Evolutionary conservation across 1,139 yeast species (phyloP).

Genomic region (Hyphopichia khmerensis): DNA sequence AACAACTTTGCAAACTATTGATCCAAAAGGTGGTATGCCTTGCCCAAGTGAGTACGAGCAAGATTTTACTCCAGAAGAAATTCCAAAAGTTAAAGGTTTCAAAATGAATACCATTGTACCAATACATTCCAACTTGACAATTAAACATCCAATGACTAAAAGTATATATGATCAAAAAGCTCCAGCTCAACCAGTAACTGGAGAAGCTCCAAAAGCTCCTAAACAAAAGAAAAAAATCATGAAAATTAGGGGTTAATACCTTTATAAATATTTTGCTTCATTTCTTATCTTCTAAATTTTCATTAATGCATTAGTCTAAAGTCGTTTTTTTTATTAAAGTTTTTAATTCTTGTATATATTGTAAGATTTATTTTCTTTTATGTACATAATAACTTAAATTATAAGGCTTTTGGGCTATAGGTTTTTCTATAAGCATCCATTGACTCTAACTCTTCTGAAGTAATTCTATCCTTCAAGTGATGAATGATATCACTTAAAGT

Average conservation of each 20-base stretch:
- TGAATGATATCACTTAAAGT: constrained; percentile 70
- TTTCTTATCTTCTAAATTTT: not conserved
- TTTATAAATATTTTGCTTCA: not conserved
- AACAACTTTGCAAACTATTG: constrained; percentile 64
- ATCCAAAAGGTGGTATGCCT: constrained; percentile 52
- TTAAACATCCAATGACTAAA: constrained; percentile 85
- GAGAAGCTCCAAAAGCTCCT: constrained; percentile 36
- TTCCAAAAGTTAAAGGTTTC: constrained; percentile 82
- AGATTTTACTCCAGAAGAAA: constrained; percentile 54
- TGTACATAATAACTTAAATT: constrained; percentile 1
- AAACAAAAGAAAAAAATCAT: constrained; percentile 53
- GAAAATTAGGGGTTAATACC: constrained; percentile 41
- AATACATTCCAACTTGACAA: constrained; percentile 70
- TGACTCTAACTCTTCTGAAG: constrained; percentile 51
- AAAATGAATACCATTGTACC: constrained; percentile 86
- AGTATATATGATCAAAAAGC: constrained; percentile 60
- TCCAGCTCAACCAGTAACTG: constrained; percentile 29
- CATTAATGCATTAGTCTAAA: not conserved
- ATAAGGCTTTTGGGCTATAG: constrained; percentile 40
- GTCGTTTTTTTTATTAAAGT: not conserved
- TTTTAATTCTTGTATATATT: constrained; percentile 2
- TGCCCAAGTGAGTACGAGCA: constrained; percentile 58
- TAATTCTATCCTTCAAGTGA: constrained; percentile 55
- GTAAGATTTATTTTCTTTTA: too few species aligned
- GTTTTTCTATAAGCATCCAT: constrained; percentile 60